Conservation (phyloP, 768 basidiomycete species). For the Leccinum barrowsii region DNA sequence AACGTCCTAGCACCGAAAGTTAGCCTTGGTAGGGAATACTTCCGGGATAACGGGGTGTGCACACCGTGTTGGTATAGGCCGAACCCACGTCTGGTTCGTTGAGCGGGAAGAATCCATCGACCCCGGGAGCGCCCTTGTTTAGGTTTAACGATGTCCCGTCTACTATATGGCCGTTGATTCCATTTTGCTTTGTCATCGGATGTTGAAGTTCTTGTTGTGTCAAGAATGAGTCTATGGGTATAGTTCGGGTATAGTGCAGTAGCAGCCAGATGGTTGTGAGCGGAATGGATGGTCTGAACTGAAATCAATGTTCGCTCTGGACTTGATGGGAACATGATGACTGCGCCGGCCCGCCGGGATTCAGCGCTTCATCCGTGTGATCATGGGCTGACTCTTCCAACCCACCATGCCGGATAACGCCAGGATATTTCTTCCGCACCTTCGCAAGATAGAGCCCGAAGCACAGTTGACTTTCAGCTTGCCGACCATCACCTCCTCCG, state of each 20-base stretch:
- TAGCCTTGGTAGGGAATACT: background rate
- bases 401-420: slow-evolving; percentile 17
- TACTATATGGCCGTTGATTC: too few relatives aligned
- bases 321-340: background rate
- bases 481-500: slow-evolving; percentile 53
- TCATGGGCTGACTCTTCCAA: background rate
- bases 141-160: slow-evolving; percentile 20
- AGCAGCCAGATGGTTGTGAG: background rate
- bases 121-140: slow-evolving; percentile 49
- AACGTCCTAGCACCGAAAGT: slow-evolving; percentile 20
- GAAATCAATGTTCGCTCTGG: background rate
- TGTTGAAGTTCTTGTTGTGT: background rate
- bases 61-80: slow-evolving; percentile 24
- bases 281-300: background rate
- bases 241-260: background rate
- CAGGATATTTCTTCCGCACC: slow-evolving; percentile 38
- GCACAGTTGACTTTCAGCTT: slow-evolving; percentile 43
- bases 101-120: slow-evolving; percentile 54
- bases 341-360: background rate
- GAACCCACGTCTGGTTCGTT: slow-evolving; percentile 58
- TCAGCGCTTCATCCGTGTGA: background rate
- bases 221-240: background rate
- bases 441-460: slow-evolving; percentile 48
- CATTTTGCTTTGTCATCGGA: background rate
- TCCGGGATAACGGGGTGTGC: slow-evolving; percentile 6